Base-by-base conservation (phyloP, 805 yeast genomes). In the Pichia insulana region DNA sequence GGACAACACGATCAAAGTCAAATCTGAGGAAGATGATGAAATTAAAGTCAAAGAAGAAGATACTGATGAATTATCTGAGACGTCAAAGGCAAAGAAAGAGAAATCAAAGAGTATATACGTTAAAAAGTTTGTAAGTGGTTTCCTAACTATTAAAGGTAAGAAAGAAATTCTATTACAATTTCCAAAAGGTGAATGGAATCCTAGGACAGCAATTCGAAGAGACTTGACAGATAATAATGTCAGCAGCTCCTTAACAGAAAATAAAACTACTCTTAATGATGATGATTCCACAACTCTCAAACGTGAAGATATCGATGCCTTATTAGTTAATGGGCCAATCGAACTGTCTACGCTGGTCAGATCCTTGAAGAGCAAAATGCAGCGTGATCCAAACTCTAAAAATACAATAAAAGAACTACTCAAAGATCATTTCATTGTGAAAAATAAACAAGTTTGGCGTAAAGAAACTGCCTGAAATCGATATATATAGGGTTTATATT, bases 101-200 rank as follows among this genome's bases (percentile, higher is more conserved):
- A 42, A 12, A 42, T 41, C 40, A 50, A 47, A 30, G 27, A 27
- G 53, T n/a, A 62, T 70, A 19, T 57, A 50, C 42, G 72, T 76
- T 25, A 69, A 70, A 46, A 70, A 74, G 39, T 44, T 48, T 34
- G 33, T 62, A 58, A 48, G 74, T 43, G 83, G 84, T 34, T 54
- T 74, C 47, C 74, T 83, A 36, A 73, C 76, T 12, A 62, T 89
- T 35, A 82, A 73, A 52, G 83, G 88, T 1, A 76, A 83, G 7
- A 69, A 74, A 12, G 68, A 69, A 31, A 68, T 83, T 13, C 68
- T 89, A 45, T 58, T 64, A 15, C 73, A 73, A 30, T 87, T 88
- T 64, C 92, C 92, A 2, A 64, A 59, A 16, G 95, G 95, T 22
- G 84, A 78, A 41, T 89, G 96, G 96, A 81, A 81, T 61, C 90